Percentiles rank a stretch among this genome's conserved stretches.
phyloP scores from a whole-genome alignment of 1,284 basidiomycete genomes.

The Grifola frondosa region DNA sequence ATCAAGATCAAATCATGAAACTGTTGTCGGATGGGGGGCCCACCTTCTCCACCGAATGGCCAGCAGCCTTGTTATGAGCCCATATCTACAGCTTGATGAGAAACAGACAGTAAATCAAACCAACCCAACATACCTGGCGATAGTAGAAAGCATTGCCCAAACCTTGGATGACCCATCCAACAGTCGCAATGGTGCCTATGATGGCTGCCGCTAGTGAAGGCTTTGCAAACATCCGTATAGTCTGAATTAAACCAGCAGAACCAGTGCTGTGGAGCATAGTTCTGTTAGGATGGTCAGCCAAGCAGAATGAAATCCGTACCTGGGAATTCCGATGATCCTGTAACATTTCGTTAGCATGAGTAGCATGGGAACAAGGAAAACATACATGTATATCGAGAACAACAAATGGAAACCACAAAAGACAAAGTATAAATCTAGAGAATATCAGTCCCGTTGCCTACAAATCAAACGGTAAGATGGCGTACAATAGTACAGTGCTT shows the following conservation, averaged over 20 bases:
- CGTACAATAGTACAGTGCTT: slow-evolving; percentile 83
- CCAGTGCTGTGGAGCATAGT: slow-evolving; percentile 67
- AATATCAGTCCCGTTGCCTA: background rate
- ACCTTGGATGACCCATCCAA: slow-evolving; percentile 88
- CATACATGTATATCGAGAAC: slow-evolving; percentile 86
- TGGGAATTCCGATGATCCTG: slow-evolving; percentile 87
- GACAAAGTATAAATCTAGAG: slow-evolving; percentile 88
- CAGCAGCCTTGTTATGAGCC: slow-evolving; percentile 78
- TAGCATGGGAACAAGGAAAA: slow-evolving; percentile 13
- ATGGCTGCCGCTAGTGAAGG: slow-evolving; percentile 72
- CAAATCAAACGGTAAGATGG: slow-evolving; percentile 3
- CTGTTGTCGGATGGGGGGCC: slow-evolving; percentile 20
- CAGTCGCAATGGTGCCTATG: slow-evolving; percentile 76
- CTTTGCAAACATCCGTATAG: slow-evolving; percentile 72
- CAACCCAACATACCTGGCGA: slow-evolving; percentile 53
- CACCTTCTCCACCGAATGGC: slow-evolving; percentile 82
- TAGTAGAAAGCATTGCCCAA: slow-evolving; percentile 83
- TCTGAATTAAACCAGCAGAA: slow-evolving; percentile 93
- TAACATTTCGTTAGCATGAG: slow-evolving; percentile 16
- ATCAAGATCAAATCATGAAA: slow-evolving; percentile 16
- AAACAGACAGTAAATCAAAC: background rate
- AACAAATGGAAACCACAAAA: slow-evolving; percentile 93
- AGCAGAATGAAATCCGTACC: slow-evolving; percentile 37
- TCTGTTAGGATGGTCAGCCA: slow-evolving; percentile 5
- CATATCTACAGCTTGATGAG: slow-evolving; percentile 63